Conservation (phyloP, 2,329 filamentous ascomycete species). For the Cercospora zeina region DNA sequence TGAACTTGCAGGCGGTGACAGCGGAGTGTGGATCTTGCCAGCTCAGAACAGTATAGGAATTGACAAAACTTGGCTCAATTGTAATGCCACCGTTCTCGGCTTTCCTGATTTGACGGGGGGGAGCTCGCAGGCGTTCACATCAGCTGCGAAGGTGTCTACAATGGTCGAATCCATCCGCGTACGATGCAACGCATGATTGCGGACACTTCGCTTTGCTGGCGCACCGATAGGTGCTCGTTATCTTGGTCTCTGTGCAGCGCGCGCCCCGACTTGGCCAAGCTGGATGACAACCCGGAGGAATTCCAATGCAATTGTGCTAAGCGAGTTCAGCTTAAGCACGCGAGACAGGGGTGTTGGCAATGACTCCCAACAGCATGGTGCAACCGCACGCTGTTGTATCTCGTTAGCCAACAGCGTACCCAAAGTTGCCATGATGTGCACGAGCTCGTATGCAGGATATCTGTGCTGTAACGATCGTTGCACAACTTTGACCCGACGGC, state of each 20-base stretch:
- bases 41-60: not conserved
- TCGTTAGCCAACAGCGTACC: conserved; percentile 2
- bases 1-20: not conserved
- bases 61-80: not conserved
- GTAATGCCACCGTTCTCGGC: not conserved
- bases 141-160: not conserved
- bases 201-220: not conserved
- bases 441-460: conserved; percentile 2
- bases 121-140: not conserved
- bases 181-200: not conserved
- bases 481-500: not conserved
- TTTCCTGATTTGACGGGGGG: not conserved
- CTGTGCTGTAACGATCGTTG: not conserved
- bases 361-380: conserved; percentile 4
- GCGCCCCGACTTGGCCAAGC: conserved; percentile 1
- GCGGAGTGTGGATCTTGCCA: not conserved
- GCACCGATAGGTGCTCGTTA: not conserved
- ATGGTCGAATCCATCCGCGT: not conserved
- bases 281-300: not conserved
- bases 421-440: conserved; percentile 1
- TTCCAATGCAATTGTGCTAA: not conserved
- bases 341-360: conserved; percentile 8
- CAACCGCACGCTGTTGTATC: conserved; percentile 2
- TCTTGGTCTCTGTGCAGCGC: not conserved
- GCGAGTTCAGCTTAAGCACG: conserved; percentile 10